Conservation (phyloP, 1,284 basidiomycete genomes). For the Sparassis latifolia region DNA sequence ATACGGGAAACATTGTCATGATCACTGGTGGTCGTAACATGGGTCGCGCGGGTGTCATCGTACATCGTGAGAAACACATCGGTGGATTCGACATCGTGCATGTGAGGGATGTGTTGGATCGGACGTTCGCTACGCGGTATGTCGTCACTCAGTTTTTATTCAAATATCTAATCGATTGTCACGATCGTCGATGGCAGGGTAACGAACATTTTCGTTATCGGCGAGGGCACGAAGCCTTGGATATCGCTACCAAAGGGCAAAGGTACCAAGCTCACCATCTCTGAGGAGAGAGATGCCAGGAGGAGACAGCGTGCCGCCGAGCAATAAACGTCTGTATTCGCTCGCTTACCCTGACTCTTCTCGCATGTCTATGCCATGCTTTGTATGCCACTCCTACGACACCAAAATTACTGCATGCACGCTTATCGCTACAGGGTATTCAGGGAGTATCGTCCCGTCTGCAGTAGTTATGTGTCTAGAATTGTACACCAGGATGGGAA, state of each 20-base stretch:
- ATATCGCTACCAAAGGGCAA: constrained; percentile 98
- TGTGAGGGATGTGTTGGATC: constrained; percentile 92
- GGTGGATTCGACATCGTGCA: constrained; percentile 99
- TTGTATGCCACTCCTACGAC: constrained; percentile 38
- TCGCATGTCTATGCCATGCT: constrained; percentile 37
- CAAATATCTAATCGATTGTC: not conserved
- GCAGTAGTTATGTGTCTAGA: too few relatives aligned
- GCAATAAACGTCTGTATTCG: constrained; percentile 25
- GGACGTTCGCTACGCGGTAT: constrained; percentile 93
- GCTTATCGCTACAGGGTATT: constrained; percentile 2
- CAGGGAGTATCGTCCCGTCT: too few relatives aligned
- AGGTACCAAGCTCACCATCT: constrained; percentile 91
- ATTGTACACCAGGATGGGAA: too few relatives aligned
- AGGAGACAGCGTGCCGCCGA: constrained; percentile 67
- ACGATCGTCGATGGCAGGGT: constrained; percentile 46
- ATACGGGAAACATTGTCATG: constrained; percentile 96
- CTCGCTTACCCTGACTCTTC: constrained; percentile 23
- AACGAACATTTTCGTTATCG: constrained; percentile 97
- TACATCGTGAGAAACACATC: constrained; percentile 94
- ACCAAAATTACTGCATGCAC: constrained; percentile 23
- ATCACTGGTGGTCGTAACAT: constrained; percentile 99
- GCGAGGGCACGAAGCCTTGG: constrained; percentile 93
- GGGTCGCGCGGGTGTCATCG: constrained; percentile 95
- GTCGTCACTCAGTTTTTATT: constrained; percentile 21
- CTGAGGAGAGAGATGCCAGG: constrained; percentile 79